Base-by-base conservation (phyloP, 192 early-diverging fungal species). In the Coemansia erecta region DNA sequence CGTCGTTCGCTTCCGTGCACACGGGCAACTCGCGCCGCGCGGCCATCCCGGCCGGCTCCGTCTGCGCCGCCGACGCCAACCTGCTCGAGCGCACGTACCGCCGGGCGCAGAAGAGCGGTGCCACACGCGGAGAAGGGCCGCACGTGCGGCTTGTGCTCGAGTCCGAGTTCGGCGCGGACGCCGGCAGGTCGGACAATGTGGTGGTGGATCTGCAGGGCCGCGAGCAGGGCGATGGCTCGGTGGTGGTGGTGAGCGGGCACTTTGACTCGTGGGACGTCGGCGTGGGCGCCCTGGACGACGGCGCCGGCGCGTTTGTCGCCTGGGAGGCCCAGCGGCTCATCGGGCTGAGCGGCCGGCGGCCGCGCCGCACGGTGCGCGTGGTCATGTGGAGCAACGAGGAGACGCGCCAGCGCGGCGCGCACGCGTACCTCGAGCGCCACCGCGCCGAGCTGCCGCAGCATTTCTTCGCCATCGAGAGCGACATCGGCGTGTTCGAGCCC, bases 321-420 rank as follows among this genome's bases (percentile, higher is more conserved):
- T 77, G 73, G 73, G 73, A 81, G 45, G 80, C 80, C 0, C 63
- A 66, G 19, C 66, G 73, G 0, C 53, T 81, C 21, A 52, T 86
- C 14, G 60, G 70, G 1, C 59, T 62, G 22, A 40, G 63, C 9
- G 72, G 71, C 13, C 65, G 60, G 12, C 58, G 61, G 23, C 80
- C 83, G 41, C 73, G 72, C 6, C 79, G 82, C 39, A 83, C 85
- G 17, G 73, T 86, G 31, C 85, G 85, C 11, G 75, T 81, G 14
- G 85, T 86, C 0, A 82, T 85, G 72, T 86, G 79, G 79, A 85
- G 80, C 58, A 82, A 82, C 47, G 85, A 86, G 54, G 85, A 86
- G 59, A 85, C 81, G 11, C 71, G 73, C 43, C 75, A 80, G 47
- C 74, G 77, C 23, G 85, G 85, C 15, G 77, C 81, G 22, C 58